phyloP scores from a whole-genome alignment of 805 yeast genomes.

The Metschnikowia matae region DNA sequence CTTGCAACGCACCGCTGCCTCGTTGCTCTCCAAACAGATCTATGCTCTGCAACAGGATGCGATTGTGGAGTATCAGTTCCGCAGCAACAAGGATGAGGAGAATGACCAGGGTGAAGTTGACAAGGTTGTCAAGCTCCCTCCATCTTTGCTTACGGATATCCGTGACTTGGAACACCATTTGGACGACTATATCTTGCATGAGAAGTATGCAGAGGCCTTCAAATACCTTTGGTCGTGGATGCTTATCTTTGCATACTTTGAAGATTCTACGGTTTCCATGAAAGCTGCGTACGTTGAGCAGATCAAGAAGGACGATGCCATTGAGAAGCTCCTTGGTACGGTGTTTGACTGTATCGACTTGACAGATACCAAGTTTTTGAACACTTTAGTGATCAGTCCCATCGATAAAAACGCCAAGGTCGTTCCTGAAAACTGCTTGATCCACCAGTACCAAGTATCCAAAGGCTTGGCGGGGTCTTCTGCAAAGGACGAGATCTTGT shows the following conservation, averaged over 20 bases:
- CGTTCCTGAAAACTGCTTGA: conserved; percentile 14
- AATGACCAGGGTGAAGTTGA: conserved; percentile 15
- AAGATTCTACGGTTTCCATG: conserved; percentile 59
- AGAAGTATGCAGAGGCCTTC: conserved; percentile 19
- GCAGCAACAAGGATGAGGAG: conserved; percentile 32
- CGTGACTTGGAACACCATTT: conserved; percentile 28
- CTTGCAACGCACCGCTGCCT: conserved; percentile 43
- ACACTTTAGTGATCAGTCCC: conserved; percentile 16
- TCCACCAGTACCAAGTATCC: conserved; percentile 21
- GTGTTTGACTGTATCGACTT: conserved; percentile 53
- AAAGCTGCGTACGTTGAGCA: conserved; percentile 58
- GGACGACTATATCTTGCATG: conserved; percentile 10
- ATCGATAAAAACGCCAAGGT: conserved; percentile 13
- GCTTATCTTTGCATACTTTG: conserved; percentile 57
- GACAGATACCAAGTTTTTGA: conserved; percentile 21
- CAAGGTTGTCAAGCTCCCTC: conserved; percentile 35
- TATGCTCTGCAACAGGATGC: conserved; percentile 50
- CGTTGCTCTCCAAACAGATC: conserved; percentile 39
- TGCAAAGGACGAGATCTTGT: conserved; percentile 30
- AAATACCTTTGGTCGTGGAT: conserved; percentile 67
- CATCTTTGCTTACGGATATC: conserved; percentile 32
- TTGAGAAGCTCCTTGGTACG: conserved; percentile 54
- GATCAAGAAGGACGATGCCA: conserved; percentile 42
- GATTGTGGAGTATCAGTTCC: conserved; percentile 59
- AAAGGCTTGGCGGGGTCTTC: conserved; percentile 21